These are phyloP conservation scores for Phanerochaete sordida DNA, from an alignment of 768 basidiomycete genomes.

Conservation along the genomic window DNA sequence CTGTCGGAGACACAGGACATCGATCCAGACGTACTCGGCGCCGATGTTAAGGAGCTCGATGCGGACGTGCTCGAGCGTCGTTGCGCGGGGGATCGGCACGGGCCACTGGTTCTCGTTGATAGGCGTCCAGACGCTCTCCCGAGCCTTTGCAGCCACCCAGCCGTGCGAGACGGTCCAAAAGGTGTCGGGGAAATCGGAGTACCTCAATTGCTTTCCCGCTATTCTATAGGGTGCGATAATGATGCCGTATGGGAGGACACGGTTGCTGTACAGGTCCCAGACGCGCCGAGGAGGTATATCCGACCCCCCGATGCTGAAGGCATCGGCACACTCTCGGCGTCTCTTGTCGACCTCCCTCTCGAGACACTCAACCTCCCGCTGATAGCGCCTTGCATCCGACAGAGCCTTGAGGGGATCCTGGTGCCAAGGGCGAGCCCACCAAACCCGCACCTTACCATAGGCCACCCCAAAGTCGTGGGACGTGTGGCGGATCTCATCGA, in stretches of 20 bases:
- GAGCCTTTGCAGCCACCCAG: background rate
- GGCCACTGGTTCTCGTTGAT: constrained; percentile 1
- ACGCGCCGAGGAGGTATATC: background rate
- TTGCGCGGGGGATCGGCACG: background rate
- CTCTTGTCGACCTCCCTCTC: background rate
- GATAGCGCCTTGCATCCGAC: background rate
- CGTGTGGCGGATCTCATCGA: too few relatives aligned
- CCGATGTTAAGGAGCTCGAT: constrained; percentile 6
- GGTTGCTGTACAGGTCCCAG: constrained; percentile 5
- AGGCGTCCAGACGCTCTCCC: background rate
- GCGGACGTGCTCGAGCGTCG: constrained; percentile 4
- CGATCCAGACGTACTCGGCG: background rate
- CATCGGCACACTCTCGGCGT: background rate
- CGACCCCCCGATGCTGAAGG: background rate
- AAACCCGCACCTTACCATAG: background rate
- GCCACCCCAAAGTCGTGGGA: background rate
- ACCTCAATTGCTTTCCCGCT: too few relatives aligned
- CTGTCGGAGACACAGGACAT: background rate
- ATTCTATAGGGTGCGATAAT: background rate
- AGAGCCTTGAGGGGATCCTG: too few relatives aligned
- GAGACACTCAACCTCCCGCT: background rate
- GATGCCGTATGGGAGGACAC: background rate
- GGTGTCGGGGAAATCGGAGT: background rate
- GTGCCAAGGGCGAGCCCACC: background rate
- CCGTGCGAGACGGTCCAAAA: background rate